Percentiles rank a stretch among this genome's conserved stretches.
Evolutionary conservation across 805 yeast genomes (phyloP).

Genomic region (Barnettozyma salicaria): DNA sequence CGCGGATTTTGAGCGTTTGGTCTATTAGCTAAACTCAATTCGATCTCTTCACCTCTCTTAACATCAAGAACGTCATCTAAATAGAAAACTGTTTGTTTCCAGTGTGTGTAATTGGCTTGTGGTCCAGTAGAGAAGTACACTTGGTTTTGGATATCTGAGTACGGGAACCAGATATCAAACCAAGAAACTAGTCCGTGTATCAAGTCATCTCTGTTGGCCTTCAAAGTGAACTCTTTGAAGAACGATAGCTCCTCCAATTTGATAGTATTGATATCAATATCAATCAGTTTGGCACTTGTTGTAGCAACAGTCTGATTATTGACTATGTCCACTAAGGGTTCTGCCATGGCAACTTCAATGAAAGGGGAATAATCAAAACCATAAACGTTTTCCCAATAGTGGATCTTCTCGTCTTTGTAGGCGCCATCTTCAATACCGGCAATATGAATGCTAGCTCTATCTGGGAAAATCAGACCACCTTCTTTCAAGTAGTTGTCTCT

Average conservation of each 20-base stretch:
- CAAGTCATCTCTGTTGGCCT: constrained; percentile 70
- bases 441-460: constrained; percentile 80
- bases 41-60: constrained; percentile 68
- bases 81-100: constrained; percentile 98
- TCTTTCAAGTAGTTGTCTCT: constrained; percentile 75
- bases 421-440: constrained; percentile 93
- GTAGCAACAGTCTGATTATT: constrained; percentile 72
- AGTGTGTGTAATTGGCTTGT: constrained; percentile 88
- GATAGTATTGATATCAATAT: constrained; percentile 86
- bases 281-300: constrained; percentile 62
- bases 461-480: constrained; percentile 93
- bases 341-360: constrained; percentile 77
- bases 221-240: constrained; percentile 58
- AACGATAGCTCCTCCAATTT: constrained; percentile 77
- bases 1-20: constrained; percentile 81
- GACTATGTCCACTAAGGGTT: constrained; percentile 95
- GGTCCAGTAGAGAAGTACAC: constrained; percentile 92
- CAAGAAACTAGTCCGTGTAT: constrained; percentile 89
- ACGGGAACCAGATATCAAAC: constrained; percentile 92
- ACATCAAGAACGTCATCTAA: constrained; percentile 73
- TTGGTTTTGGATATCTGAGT: constrained; percentile 43
- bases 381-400: constrained; percentile 94
- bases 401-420: constrained; percentile 85
- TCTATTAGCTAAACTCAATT: constrained; percentile 64
- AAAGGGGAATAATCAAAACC: constrained; percentile 96